Percentiles rank a stretch among this genome's conserved stretches.
Evolutionary conservation across 805 yeast genomes (phyloP).

Genomic region (Metschnikowia gruessii): DNA sequence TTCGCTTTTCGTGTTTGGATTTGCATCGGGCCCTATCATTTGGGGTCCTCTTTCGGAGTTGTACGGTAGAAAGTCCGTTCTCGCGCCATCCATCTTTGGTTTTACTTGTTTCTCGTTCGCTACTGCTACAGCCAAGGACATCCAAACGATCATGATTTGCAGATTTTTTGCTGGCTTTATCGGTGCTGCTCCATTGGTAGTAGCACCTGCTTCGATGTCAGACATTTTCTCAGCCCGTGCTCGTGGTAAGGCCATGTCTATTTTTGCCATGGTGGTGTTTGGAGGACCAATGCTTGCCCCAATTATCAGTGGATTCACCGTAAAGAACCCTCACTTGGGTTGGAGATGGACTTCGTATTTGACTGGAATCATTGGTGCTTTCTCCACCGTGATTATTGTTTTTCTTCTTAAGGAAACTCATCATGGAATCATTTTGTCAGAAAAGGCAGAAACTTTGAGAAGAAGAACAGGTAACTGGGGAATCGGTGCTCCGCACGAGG

Average conservation of each 20-base stretch:
- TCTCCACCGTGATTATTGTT: conserved; percentile 37
- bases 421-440: conserved; percentile 60
- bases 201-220: conserved; percentile 26
- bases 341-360: conserved; percentile 85
- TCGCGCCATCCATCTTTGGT: conserved; percentile 55
- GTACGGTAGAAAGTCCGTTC: conserved; percentile 64
- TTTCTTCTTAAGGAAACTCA: conserved; percentile 66
- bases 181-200: conserved; percentile 27
- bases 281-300: conserved; percentile 26
- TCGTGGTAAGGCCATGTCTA: conserved; percentile 25
- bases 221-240: conserved; percentile 19
- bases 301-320: conserved; percentile 57
- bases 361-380: conserved; percentile 57
- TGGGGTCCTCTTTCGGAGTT: conserved; percentile 90
- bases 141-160: conserved; percentile 24
- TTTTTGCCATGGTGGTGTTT: conserved; percentile 35
- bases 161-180: conserved; percentile 26
- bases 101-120: conserved; percentile 56
- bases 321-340: conserved; percentile 53
- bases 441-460: conserved; percentile 62
- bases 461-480: conserved; percentile 78
- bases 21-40: conserved; percentile 86
- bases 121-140: conserved; percentile 24
- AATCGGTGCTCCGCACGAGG: conserved; percentile 72
- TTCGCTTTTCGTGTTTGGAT: conserved; percentile 85